phyloP scores from a whole-genome alignment of 768 basidiomycete genomes.

The Leccinum uliginosum region DNA sequence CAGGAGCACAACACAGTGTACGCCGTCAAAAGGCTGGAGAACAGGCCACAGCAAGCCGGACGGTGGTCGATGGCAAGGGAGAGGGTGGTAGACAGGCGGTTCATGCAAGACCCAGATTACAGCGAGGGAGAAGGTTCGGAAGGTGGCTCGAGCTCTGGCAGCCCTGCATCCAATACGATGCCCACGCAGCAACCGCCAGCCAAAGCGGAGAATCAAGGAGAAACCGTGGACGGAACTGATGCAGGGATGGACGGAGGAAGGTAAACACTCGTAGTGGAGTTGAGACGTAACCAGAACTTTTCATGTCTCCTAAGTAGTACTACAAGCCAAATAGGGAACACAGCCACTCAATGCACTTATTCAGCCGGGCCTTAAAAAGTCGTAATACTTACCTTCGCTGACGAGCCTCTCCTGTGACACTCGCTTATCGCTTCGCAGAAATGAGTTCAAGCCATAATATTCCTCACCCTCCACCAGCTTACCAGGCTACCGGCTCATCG shows the following conservation, averaged over 20 bases:
- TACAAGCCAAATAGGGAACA: conserved; percentile 10
- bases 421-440: conserved; percentile 27
- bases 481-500: conserved; percentile 41
- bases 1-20: neutral
- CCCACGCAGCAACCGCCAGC: conserved; percentile 10
- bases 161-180: conserved; percentile 9
- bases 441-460: conserved; percentile 53
- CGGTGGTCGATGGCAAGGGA: neutral
- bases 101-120: conserved; percentile 26
- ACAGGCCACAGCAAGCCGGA: neutral
- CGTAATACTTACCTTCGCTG: conserved; percentile 4
- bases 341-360: conserved; percentile 24
- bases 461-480: conserved; percentile 57
- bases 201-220: conserved; percentile 3
- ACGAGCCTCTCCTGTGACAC: neutral
- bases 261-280: neutral
- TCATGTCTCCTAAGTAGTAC: neutral
- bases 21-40: neutral
- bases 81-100: conserved; percentile 11
- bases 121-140: conserved; percentile 12
- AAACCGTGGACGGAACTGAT: conserved; percentile 2
- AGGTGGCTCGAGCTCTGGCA: conserved; percentile 3
- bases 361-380: conserved; percentile 21
- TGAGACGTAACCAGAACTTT: neutral
- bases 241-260: neutral